Evolutionary conservation across 345 rosid species (phyloP), one percentile per base, ranked within the genome.

Genomic region (Eucalyptus erythrocorys): DNA sequence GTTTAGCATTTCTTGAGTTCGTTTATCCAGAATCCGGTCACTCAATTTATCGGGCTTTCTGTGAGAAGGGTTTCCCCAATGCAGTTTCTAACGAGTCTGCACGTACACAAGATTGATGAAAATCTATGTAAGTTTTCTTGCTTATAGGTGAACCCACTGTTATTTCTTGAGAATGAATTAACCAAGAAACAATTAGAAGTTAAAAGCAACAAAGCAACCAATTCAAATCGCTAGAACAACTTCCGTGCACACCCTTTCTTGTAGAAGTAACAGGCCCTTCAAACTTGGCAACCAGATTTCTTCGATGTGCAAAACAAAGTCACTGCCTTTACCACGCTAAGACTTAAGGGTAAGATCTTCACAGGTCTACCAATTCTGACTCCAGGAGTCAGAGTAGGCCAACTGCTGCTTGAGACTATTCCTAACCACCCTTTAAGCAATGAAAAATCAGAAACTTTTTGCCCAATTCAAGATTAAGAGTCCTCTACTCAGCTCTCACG

Each of bases 361-460:
- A 87, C 89, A 51, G 88, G 91, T n/a, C 92, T 42, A 88, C 89
- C 90, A 11, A 3, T 13, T 40, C 87, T 76, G 88, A 91, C 92
- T 81, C 14, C n/a, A 55, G 61, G 85, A 61, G 59, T 87, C 43
- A 88, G 8, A 92, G 96, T 93, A 89, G 96, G 96, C 93, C 93
- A 93, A 88, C 95, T 85, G 89, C 90, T 90, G 5, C 22, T 43
- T 88, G 87, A 71, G 87, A 34, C 22, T 10, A 30, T 6, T 49
- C 40, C 79, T 55, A 43, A 26, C 91, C 61, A 47, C 87, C 82
- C 10, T 76, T 76, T 21, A 37, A 71, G 47, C 45, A 37, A 21
- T 71, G 45, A 19, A 19, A 71, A 37, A 37, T 37, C 82, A 71
- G 27, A 19, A 71, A 37, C 11, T 19, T 17, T 16, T 49, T 32